A percentile compares a stretch with the other conserved stretches of the same genome.
These are phyloP conservation scores for Ascochyta clinopodiicola DNA, from an alignment of 2,329 filamentous ascomycete genomes.

Conservation along the genomic window DNA sequence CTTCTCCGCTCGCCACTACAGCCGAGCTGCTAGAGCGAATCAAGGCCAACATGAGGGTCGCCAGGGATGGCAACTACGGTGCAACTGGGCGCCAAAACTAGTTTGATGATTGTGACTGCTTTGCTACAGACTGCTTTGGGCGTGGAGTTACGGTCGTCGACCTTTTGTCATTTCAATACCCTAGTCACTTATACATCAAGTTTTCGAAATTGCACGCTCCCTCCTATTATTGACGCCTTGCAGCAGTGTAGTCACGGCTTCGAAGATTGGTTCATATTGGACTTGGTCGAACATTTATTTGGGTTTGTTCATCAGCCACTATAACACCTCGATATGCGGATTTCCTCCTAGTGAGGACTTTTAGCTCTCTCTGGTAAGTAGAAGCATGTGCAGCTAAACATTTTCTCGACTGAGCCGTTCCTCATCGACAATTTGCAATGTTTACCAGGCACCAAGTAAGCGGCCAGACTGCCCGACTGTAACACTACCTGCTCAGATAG, in stretches of 20 bases:
- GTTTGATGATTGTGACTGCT: background rate
- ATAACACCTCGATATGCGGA: background rate
- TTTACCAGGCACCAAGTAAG: background rate
- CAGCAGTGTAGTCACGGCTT: too few relatives aligned
- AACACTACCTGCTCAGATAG: background rate
- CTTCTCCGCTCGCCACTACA: conserved; percentile 63
- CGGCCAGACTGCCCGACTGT: background rate
- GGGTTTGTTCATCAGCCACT: background rate
- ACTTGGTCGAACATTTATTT: background rate
- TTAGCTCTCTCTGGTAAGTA: background rate
- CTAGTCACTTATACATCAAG: background rate
- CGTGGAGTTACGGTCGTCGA: background rate
- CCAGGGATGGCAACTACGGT: conserved; percentile 20
- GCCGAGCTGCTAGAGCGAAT: conserved; percentile 72
- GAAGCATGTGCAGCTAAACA: too few relatives aligned
- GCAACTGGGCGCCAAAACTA: conserved; percentile 1
- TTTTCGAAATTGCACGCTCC: background rate
- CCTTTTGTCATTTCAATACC: background rate
- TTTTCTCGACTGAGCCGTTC: background rate
- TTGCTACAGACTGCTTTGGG: background rate
- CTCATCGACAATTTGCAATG: background rate
- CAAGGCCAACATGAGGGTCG: conserved; percentile 68
- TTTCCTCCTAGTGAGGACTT: background rate
- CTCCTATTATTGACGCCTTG: too few relatives aligned
- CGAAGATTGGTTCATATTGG: too few relatives aligned